A percentile compares a stretch with the other conserved stretches of the same genome.
Conservation (phyloP, 169 alveolate species). For the Pseudocohnilembus persalinus region DNA sequence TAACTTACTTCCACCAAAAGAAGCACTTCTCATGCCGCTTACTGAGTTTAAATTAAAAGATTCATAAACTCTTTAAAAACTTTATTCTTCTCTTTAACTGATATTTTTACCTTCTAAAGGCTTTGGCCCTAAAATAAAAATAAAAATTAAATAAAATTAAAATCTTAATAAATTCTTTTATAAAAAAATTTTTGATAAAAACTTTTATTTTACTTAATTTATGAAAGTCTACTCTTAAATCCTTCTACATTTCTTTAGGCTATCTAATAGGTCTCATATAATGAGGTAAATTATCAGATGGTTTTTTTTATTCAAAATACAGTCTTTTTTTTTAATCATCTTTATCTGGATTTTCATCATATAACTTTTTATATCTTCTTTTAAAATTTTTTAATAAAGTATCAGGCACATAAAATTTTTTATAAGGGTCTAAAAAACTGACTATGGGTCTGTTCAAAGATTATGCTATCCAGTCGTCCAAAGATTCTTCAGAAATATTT, state of each 20-base stretch:
- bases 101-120: background rate
- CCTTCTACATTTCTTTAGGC: background rate
- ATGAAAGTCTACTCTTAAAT: no score
- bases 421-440: conserved; percentile 17
- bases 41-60: background rate
- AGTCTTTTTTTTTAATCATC: background rate
- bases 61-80: background rate
- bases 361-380: background rate
- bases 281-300: background rate
- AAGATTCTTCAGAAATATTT: conserved; percentile 11
- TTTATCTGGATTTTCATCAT: background rate
- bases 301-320: background rate
- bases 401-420: conserved; percentile 4
- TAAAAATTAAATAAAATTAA: no score
- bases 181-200: no score
- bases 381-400: no score
- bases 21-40: background rate
- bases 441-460: conserved; percentile 7
- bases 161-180: background rate
- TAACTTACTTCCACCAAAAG: background rate
- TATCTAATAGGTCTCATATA: background rate
- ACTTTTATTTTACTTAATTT: background rate
- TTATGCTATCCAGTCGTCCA: conserved; percentile 22
- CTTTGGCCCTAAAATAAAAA: background rate
- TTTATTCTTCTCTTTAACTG: background rate